phyloP scores from a whole-genome alignment of 192 early-diverging fungal genomes.

The Entomortierella beljakovae region DNA sequence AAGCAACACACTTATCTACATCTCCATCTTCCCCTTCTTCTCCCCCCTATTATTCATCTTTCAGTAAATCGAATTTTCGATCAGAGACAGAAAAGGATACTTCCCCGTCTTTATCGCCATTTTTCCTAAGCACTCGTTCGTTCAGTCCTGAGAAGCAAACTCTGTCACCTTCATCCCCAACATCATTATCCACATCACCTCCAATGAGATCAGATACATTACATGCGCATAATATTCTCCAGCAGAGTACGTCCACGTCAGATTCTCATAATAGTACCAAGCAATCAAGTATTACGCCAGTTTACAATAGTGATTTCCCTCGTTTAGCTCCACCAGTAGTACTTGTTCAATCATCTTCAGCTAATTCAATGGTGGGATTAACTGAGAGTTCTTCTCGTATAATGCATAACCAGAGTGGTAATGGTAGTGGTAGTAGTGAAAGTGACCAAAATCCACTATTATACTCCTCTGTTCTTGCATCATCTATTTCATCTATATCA shows the following conservation, averaged over 20 bases:
- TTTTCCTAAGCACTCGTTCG: constrained; percentile 32
- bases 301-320: constrained; percentile 25
- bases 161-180: constrained; percentile 1
- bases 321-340: constrained; percentile 40
- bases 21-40: constrained; percentile 26
- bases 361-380: constrained; percentile 10
- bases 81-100: constrained; percentile 30
- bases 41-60: constrained; percentile 6
- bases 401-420: neutral
- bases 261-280: neutral
- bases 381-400: neutral
- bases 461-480: constrained; percentile 35
- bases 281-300: neutral
- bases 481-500: constrained; percentile 5
- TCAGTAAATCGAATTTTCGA: neutral
- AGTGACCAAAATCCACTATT: too few species aligned
- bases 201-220: constrained; percentile 20
- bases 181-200: constrained; percentile 21
- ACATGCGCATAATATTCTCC: constrained; percentile 17
- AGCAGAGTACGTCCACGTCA: constrained; percentile 3
- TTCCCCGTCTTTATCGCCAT: constrained; percentile 39
- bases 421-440: too few species aligned
- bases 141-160: constrained; percentile 31
- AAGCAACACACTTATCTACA: constrained; percentile 18
- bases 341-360: constrained; percentile 39